Percentiles rank a stretch among this genome's conserved stretches.
Evolutionary conservation across 768 basidiomycete species (phyloP).

Genomic region (Amanita rimosa): DNA sequence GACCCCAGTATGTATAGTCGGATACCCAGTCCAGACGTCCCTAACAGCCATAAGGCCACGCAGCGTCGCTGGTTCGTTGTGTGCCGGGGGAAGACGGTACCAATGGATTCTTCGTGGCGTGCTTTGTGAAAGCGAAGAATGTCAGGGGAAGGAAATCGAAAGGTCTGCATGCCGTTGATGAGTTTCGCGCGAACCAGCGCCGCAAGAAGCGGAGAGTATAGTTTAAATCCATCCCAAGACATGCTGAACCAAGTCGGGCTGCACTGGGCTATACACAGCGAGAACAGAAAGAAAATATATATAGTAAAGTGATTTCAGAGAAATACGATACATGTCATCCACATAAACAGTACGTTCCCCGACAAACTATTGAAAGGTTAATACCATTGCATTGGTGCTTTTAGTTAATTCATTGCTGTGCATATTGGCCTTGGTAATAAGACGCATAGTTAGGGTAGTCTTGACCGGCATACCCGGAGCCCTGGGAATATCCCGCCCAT

Average conservation of each 20-base stretch:
- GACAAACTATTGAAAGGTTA: conserved; percentile 1
- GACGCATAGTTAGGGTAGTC: conserved; percentile 79
- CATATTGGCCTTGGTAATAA: conserved; percentile 84
- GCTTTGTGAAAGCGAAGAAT: conserved; percentile 43
- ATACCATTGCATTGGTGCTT: neutral
- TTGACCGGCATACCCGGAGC: conserved; percentile 39
- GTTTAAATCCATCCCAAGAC: conserved; percentile 7
- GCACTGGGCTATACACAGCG: conserved; percentile 8
- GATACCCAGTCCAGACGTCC: neutral
- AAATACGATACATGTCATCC: conserved; percentile 4
- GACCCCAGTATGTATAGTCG: conserved; percentile 28
- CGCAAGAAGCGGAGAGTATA: conserved; percentile 15
- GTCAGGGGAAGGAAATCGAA: conserved; percentile 12
- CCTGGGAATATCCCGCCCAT: conserved; percentile 38
- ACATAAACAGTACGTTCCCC: neutral
- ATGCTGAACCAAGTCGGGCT: conserved; percentile 1
- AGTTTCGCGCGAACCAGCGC: conserved; percentile 8
- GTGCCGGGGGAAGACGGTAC: conserved; percentile 75
- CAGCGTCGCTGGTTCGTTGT: conserved; percentile 59
- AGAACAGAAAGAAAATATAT: neutral
- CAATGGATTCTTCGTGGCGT: conserved; percentile 98
- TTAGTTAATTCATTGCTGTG: conserved; percentile 49
- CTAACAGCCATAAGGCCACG: conserved; percentile 28
- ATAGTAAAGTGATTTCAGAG: conserved; percentile 4
- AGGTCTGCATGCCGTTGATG: neutral